A percentile compares a stretch with the other conserved stretches of the same genome.
phyloP scores from a whole-genome alignment of 305 asterid species.

The Rubia peregrina region DNA sequence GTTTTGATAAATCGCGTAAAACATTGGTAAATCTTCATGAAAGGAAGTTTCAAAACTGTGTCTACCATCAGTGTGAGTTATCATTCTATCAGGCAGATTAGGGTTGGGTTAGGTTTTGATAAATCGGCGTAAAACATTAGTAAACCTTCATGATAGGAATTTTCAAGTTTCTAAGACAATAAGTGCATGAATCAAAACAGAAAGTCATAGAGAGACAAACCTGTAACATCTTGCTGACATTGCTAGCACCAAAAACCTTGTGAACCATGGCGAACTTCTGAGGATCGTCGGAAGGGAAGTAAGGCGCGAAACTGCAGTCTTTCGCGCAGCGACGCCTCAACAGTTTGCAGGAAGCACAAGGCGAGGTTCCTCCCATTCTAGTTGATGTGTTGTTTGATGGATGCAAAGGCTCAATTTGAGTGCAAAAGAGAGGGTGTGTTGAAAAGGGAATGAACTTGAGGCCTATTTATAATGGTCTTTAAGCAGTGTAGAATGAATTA shows the following conservation, averaged over 20 bases:
- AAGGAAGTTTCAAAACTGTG: not conserved
- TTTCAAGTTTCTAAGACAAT: not conserved
- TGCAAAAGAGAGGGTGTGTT: constrained; percentile 14
- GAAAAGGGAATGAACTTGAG: constrained; percentile 22
- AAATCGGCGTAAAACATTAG: not conserved
- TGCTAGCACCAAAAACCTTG: constrained; percentile 42
- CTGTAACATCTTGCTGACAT: constrained; percentile 39
- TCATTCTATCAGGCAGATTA: no score
- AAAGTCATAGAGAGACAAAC: constrained; percentile 12
- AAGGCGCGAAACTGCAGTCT: constrained; percentile 39
- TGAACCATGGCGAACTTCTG: constrained; percentile 43
- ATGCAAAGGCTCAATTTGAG: not conserved
- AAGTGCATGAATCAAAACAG: not conserved
- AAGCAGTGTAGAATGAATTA: constrained; percentile 17
- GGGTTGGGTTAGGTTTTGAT: not conserved
- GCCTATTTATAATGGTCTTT: constrained; percentile 23
- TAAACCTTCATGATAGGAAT: not conserved
- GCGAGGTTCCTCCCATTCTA: constrained; percentile 26
- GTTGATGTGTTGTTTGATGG: not conserved
- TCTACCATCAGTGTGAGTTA: no score
- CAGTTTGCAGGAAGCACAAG: constrained; percentile 40
- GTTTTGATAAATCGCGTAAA: not conserved
- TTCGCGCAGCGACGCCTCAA: constrained; percentile 38
- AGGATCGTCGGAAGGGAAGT: constrained; percentile 38
- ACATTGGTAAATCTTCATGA: not conserved